A percentile compares a stretch with the other conserved stretches of the same genome.
Conservation (phyloP, 208 protist genomes). For the Trichomonas vaginalis region DNA sequence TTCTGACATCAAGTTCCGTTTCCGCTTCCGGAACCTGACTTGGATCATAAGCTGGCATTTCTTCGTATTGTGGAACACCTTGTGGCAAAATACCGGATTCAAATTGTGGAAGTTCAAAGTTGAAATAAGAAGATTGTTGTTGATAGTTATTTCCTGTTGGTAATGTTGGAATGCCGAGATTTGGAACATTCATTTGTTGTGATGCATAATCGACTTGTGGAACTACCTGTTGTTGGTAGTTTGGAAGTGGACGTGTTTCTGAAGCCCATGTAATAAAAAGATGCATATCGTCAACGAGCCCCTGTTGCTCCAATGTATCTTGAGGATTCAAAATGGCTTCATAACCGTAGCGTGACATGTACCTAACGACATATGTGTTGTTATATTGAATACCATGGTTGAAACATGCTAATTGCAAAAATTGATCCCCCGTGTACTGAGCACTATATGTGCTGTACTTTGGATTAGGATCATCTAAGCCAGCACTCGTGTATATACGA, state of each 20-base stretch:
- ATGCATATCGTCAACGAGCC: not conserved
- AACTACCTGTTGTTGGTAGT: not conserved
- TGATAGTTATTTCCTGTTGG: not conserved
- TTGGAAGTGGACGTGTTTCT: not conserved
- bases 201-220: not conserved
- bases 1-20: not conserved
- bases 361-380: not conserved
- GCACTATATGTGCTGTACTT: not conserved
- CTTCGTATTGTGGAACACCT: not conserved
- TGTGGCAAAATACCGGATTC: not conserved
- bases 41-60: not conserved
- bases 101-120: not conserved
- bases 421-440: not conserved
- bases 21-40: not conserved
- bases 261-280: not conserved
- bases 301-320: not conserved
- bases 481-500: not conserved
- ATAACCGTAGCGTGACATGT: not conserved
- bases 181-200: not conserved
- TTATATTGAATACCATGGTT: not conserved
- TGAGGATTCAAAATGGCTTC: not conserved
- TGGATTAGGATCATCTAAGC: not conserved
- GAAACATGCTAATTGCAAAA: not conserved
- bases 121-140: not conserved
- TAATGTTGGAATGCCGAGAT: not conserved